These are phyloP conservation scores for Tulasnella sp. DNA, from an alignment of 768 basidiomycete genomes.

Conservation along the genomic window DNA sequence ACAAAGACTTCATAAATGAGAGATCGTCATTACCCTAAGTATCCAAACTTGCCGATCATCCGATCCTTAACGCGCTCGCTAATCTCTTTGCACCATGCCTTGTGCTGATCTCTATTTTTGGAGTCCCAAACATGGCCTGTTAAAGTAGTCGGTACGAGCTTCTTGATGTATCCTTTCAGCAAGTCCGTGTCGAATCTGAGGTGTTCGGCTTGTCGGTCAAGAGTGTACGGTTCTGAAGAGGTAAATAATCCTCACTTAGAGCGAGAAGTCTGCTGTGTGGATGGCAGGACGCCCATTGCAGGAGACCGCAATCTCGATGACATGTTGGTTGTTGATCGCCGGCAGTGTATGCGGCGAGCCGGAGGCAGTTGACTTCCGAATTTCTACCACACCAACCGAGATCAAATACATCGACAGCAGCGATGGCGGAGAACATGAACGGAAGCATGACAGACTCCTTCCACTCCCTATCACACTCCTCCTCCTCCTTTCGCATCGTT, in stretches of 20 bases:
- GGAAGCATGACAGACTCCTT: background rate
- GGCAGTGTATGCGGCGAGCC: background rate
- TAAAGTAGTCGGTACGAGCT: slow-evolving; percentile 60
- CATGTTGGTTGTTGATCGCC: slow-evolving; percentile 2
- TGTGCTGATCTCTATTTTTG: slow-evolving; percentile 59
- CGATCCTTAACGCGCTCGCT: slow-evolving; percentile 76
- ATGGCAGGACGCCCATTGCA: slow-evolving; percentile 40
- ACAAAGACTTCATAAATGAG: background rate
- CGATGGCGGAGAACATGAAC: slow-evolving; percentile 2
- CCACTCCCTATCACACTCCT: slow-evolving; percentile 6
- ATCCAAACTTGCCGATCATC: slow-evolving; percentile 54
- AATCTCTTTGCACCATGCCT: slow-evolving; percentile 73
- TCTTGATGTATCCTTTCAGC: slow-evolving; percentile 72
- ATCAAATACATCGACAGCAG: background rate
- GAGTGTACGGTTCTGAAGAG: no score
- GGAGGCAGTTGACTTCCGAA: no score
- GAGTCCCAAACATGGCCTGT: slow-evolving; percentile 54
- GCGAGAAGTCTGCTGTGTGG: slow-evolving; percentile 58
- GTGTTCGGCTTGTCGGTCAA: no score
- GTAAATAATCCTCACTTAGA: slow-evolving; percentile 46
- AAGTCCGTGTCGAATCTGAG: slow-evolving; percentile 50
- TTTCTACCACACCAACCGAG: background rate
- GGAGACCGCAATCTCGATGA: slow-evolving; percentile 12
- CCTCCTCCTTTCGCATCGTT: slow-evolving; percentile 21
- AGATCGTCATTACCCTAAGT: background rate